Percentiles rank a stretch among this genome's conserved stretches.
Evolutionary conservation across 768 basidiomycete species (phyloP).

Genomic region (Rhodosporidiobolus sp.): DNA sequence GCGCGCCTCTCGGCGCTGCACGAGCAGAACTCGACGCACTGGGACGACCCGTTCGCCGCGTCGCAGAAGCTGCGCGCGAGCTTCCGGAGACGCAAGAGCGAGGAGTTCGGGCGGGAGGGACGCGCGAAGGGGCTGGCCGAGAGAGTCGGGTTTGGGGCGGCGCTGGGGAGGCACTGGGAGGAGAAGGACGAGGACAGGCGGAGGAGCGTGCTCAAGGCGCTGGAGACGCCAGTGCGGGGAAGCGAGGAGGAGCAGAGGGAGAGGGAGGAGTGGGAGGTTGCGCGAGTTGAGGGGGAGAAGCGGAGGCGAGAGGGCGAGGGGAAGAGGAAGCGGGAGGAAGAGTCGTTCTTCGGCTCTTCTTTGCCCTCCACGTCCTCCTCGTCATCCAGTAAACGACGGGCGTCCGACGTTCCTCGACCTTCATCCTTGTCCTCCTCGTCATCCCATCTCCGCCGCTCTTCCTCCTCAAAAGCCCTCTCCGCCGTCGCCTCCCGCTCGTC

Average conservation of each 20-base stretch:
- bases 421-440: conserved; percentile 46
- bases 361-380: conserved; percentile 2
- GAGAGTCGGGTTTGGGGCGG: conserved; percentile 68
- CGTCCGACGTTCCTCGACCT: neutral
- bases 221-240: conserved; percentile 52
- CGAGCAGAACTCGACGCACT: conserved; percentile 69
- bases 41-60: conserved; percentile 79
- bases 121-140: conserved; percentile 70
- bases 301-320: neutral
- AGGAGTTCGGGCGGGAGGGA: conserved; percentile 64
- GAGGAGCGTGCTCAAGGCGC: conserved; percentile 58
- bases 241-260: conserved; percentile 53
- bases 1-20: conserved; percentile 80
- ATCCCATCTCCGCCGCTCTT: neutral
- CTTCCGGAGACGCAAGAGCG: conserved; percentile 83
- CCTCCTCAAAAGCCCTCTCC: conserved; percentile 4
- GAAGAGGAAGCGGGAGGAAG: conserved; percentile 18
- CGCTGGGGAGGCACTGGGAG: no score
- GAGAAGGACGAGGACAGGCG: conserved; percentile 33
- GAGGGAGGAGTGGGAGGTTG: conserved; percentile 65
- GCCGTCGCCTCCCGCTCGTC: neutral
- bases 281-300: conserved; percentile 51
- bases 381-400: neutral
- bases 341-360: neutral
- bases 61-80: conserved; percentile 70